Conservation (phyloP, 768 basidiomycete genomes). For the Leccinum incarnatum region DNA sequence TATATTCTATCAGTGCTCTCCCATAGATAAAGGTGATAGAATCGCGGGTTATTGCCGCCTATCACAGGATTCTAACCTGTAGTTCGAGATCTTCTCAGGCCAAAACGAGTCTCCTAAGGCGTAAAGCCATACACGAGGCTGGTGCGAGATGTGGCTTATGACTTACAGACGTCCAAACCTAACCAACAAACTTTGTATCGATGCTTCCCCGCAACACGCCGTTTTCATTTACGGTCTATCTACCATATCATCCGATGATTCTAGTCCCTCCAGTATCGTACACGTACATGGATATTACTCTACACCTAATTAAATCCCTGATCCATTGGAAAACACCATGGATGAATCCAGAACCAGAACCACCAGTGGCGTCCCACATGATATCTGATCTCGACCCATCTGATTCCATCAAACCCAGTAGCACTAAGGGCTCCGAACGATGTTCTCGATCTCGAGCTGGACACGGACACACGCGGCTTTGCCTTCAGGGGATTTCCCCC, state of each 20-base stretch:
- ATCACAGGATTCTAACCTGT: background rate
- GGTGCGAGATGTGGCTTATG: conserved; percentile 5
- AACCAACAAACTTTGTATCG: conserved; percentile 15
- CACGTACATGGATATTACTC: conserved; percentile 14
- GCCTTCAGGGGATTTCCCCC: conserved; percentile 59
- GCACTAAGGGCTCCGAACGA: conserved; percentile 37
- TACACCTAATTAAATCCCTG: conserved; percentile 8
- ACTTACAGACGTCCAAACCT: conserved; percentile 11
- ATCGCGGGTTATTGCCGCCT: conserved; percentile 10
- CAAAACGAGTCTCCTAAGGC: conserved; percentile 11
- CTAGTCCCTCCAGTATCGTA: conserved; percentile 8
- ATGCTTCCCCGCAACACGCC: conserved; percentile 29
- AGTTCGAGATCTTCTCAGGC: background rate
- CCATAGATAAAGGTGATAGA: conserved; percentile 19
- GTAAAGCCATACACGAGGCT: conserved; percentile 20
- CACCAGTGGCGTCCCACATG: conserved; percentile 17
- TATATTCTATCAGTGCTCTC: conserved; percentile 11
- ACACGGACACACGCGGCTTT: conserved; percentile 62
- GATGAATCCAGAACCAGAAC: conserved; percentile 3
- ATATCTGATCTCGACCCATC: conserved; percentile 1
- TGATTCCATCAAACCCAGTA: conserved; percentile 7
- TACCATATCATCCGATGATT: conserved; percentile 6
- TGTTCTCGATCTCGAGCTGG: conserved; percentile 63
- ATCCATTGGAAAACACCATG: conserved; percentile 1
- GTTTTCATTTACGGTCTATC: conserved; percentile 23